phyloP scores from a whole-genome alignment of 164 flowering plant species.

The Nelumbo lutea region DNA sequence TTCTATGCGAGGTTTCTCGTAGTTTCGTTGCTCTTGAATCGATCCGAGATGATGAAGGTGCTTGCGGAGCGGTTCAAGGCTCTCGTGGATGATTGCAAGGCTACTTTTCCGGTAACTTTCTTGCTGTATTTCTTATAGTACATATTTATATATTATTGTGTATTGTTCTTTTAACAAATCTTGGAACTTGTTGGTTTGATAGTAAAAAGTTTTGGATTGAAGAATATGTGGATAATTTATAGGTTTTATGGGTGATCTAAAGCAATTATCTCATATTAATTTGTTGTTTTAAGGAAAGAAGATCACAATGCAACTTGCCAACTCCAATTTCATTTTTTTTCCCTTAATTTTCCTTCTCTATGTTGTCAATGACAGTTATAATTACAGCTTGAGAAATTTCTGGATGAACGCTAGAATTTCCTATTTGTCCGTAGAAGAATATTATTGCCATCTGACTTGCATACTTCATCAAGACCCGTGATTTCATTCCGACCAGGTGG shows the following conservation, averaged over 20 bases:
- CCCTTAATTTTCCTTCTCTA: no score
- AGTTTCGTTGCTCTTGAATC: slow-evolving; percentile 68
- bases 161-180: no score
- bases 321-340: no score
- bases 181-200: background rate
- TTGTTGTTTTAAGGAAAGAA: no score
- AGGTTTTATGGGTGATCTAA: background rate
- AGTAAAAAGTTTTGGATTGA: background rate
- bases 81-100: slow-evolving; percentile 61
- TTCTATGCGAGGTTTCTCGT: slow-evolving; percentile 85
- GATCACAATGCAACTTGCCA: no score
- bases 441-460: no score
- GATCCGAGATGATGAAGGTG: slow-evolving; percentile 47
- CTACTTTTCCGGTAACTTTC: slow-evolving; percentile 52
- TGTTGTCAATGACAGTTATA: no score
- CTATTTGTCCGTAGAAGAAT: no score
- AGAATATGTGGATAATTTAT: background rate
- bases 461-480: no score
- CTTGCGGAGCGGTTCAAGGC: slow-evolving; percentile 56
- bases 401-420: no score
- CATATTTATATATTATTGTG: background rate
- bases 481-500: no score
- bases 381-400: no score
- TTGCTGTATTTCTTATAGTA: background rate
- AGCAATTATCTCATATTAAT: background rate